Evolutionary conservation across 768 basidiomycete genomes (phyloP), one percentile per base, ranked within the genome.

Genomic region (Boletus rubescentipes): DNA sequence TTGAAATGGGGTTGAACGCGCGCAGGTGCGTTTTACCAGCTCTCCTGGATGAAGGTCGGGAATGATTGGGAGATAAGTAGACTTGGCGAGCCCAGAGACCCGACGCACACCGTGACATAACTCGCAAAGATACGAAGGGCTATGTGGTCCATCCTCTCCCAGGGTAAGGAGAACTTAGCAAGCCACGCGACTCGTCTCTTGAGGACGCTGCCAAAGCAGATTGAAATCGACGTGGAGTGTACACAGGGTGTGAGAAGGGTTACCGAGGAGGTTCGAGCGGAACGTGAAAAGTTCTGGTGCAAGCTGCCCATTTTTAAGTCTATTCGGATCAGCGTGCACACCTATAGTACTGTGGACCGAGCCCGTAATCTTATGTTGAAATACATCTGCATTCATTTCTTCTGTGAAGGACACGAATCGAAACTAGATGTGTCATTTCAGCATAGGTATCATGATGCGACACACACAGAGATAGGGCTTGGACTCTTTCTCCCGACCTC

Each of bases 131-230:
- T 39, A 16, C 49, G 14, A 26, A 35, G 49, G 10, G 32, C 41
- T 14, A 44, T 53, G 41, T 54, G 49, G 49, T 54, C 53, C 31
- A 23, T 43, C n/a, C 41, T 53, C 26, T 29, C 48, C 31, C 12
- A 53, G 35, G 52, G 48, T 1, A 41, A 23, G 20, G 10, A 43
- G 8, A 31, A 12, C 12, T n/a, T 51, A 5, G 44, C 26, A 18
- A 30, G 14, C 9, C 26, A 35, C 42, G 20, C 30, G 42, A n/a
- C 50, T 15, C n/a, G 9, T 4, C 20, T 35, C 36, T 31, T 15
- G 15, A 36, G 18, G 15, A 20, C 3, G 18, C 8, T 34, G 23
- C 16, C 49, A 2, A 1, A 23, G 4, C 2, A 39, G 18, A 5
- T 39, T 10, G 5, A 5, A 8, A 5, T 39, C 38, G 11, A 20